Conservation (phyloP, 1,284 basidiomycete genomes). For the Neonothopanus nambi region DNA sequence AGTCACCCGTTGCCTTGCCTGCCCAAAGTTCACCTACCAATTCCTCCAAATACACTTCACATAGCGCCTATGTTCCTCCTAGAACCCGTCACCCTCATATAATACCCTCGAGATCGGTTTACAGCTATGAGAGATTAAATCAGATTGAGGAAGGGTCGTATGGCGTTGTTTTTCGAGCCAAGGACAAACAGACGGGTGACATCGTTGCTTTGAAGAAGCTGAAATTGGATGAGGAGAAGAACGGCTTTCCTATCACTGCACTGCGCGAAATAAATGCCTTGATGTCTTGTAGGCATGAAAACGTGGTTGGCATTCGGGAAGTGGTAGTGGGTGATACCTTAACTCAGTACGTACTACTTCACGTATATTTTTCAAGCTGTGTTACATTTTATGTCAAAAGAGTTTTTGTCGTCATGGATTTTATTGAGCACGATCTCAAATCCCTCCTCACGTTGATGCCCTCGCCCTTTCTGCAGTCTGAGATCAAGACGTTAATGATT, state of each 20-base stretch:
- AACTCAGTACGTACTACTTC: conserved; percentile 80
- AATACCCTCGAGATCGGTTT: conserved; percentile 85
- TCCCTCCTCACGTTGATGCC: conserved; percentile 93
- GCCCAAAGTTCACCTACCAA: not conserved
- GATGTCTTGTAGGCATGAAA: conserved; percentile 90
- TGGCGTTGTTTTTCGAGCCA: conserved; percentile 94
- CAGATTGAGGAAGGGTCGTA: conserved; percentile 99
- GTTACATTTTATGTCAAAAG: conserved; percentile 42
- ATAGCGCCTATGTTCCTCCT: conserved; percentile 74
- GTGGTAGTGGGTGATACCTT: conserved; percentile 99
- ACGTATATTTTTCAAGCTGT: conserved; percentile 4
- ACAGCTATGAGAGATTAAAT: conserved; percentile 91
- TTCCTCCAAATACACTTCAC: conserved; percentile 28
- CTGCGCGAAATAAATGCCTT: conserved; percentile 94
- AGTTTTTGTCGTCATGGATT: conserved; percentile 99
- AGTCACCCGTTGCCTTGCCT: conserved; percentile 14
- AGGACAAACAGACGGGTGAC: conserved; percentile 90
- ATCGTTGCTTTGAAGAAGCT: conserved; percentile 98
- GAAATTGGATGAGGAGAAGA: conserved; percentile 97
- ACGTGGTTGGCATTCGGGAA: conserved; percentile 93
- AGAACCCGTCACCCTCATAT: conserved; percentile 77
- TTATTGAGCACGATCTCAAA: conserved; percentile 99
- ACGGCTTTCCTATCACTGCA: conserved; percentile 98
- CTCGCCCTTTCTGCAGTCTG: conserved; percentile 92
- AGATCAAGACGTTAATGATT: conserved; percentile 95